Evolutionary conservation across 2,329 filamentous ascomycete species (phyloP), one percentile per base, ranked within the genome.

Genomic region (Tolypocladium capitatum): DNA sequence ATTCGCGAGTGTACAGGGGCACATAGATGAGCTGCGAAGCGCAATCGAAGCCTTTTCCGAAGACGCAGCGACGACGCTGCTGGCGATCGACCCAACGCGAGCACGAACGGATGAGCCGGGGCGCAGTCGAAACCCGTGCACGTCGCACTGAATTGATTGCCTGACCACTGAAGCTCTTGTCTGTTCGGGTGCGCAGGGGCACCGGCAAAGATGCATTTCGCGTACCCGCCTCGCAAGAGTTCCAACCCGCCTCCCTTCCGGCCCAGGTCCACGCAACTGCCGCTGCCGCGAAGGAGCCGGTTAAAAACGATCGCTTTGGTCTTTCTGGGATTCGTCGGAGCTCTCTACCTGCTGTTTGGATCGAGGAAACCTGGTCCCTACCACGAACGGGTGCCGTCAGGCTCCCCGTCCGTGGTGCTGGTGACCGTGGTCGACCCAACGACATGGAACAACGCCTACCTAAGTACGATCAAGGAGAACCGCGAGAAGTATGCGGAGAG

Each of bases 191-290:
- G 31, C 38, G 35, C 38, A 31, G 28, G 3, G 45, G 36, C 43
- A 43, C 14, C 34, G 45, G 53, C 51, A 59, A 72, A 58, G 56
- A 92, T 95, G 88, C 90, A 95, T 66, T 89, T 91, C 73, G 88
- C 90, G 53, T 82, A 94, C 58, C 89, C 89, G 48, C 80, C 87
- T 59, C 84, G 89, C 65, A 94, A 91, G 69, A 81, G 78, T 60
- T 91, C 86, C 55, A 81, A 84, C 61, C 80, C 84, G 55, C 79
- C 81, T 55, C 81, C 83, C 30, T 91, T 86, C 67, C 74, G 75
- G 54, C 73, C 77, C 43, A 75, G 80, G 59, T 73, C 76, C 54
- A 69, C 80, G 59, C 68, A 73, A 55, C 64, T 70, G 20, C 62
- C 78, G 43, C 58, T 71, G 51, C 60, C 79, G 52, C 78, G 84